Base-by-base conservation (phyloP, 73 alveolate genomes). In the Stentor coeruleus region DNA sequence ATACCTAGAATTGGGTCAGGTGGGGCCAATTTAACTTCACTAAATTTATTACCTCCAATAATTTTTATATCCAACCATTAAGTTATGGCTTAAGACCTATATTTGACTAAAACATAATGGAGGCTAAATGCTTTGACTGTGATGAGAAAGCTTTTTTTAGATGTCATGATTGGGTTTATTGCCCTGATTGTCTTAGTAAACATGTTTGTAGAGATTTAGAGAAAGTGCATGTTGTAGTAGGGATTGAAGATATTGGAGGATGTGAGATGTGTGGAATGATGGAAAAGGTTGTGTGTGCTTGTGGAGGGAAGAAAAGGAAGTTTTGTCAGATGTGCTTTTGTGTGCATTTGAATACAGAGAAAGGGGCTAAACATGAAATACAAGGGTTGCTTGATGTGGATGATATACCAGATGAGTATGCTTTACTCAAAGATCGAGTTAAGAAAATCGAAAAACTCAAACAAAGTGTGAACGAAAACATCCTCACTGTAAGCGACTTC, bases 1-100 rank as follows among this genome's bases (percentile, higher is more conserved):
- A 89, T 82, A 39, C 98, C 97, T 35, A 95, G 88, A 81, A 97
- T 94, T 59, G 99, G 98, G 88, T 97, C 99, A 38, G 94, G 94
- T 30, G 99, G 99, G 1, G 97, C 98, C 77, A 59, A 84, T 41
- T 74, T 38, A 75, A 93, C 86, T 58, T 86, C 86, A 15, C 58
- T 91, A 85, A 93, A 93, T 85, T 76, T 82, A 85, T 90, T 88
- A 74, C 84, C n/a, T 66, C 79, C 79, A 28, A 31, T 28, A 37
- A 66, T 66, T 66, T 49, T 11, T 49, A 49, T n/a, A n/a, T n/a
- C n/a, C n/a, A n/a, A n/a, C n/a, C n/a, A n/a, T n/a, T n/a, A n/a
- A n/a, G n/a, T n/a, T n/a, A n/a, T n/a, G n/a, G n/a, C n/a, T n/a
- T n/a, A n/a, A n/a, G n/a, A n/a, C n/a, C n/a, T n/a, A n/a, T n/a